phyloP scores from a whole-genome alignment of 1,139 yeast species.

The Pichia sp. region DNA sequence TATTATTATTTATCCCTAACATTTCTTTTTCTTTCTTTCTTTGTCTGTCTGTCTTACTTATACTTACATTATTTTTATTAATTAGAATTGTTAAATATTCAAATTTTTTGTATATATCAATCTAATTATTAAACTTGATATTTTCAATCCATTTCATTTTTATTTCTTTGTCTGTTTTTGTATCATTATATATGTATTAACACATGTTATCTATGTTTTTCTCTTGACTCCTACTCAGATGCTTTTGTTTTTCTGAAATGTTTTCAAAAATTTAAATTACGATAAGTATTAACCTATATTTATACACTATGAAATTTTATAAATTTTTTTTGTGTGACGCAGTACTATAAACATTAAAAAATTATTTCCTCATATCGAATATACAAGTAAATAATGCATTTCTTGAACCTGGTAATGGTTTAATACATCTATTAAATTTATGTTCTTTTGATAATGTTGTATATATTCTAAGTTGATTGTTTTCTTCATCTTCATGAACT shows the following conservation, averaged over 20 bases:
- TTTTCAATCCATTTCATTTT: not conserved
- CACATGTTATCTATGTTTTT: not conserved
- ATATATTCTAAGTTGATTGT: conserved; percentile 44
- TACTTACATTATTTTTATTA: too few species aligned
- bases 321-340: too few species aligned
- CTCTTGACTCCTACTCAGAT: too few species aligned
- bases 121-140: not conserved
- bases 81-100: too few species aligned
- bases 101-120: too few species aligned
- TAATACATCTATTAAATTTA: conserved; percentile 78
- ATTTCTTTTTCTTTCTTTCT: not conserved
- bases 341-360: too few species aligned
- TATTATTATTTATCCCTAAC: not conserved
- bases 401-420: conserved; percentile 39
- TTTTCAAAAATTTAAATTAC: too few species aligned
- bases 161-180: not conserved
- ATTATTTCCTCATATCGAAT: conserved; percentile 20
- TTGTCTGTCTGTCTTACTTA: too few species aligned
- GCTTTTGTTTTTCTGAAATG: too few species aligned
- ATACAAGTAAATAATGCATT: conserved; percentile 46
- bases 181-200: not conserved
- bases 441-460: conserved; percentile 80
- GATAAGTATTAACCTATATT: too few species aligned
- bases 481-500: conserved; percentile 46
- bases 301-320: too few species aligned